Percentiles rank a stretch among this genome's conserved stretches.
phyloP scores from a whole-genome alignment of 2,329 filamentous ascomycete genomes.

The Magnaporthiopsis incrustans region DNA sequence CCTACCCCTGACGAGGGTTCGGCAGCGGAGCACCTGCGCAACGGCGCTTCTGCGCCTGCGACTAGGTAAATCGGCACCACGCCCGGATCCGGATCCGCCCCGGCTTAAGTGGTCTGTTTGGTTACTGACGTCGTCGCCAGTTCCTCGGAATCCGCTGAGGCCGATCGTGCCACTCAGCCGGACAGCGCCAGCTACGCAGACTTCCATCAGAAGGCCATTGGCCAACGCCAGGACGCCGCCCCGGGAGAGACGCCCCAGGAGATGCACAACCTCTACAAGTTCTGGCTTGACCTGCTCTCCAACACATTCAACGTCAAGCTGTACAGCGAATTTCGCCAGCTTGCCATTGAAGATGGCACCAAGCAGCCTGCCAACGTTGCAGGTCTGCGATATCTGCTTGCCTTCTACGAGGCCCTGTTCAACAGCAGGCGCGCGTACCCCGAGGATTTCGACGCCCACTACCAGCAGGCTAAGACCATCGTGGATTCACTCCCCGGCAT shows the following conservation, averaged over 20 bases:
- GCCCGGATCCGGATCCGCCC: no score
- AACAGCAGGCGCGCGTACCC: conserved; percentile 17
- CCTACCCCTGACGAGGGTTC: background rate
- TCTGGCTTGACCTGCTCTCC: conserved; percentile 67
- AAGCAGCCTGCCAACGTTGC: conserved; percentile 35
- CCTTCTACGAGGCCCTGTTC: conserved; percentile 46
- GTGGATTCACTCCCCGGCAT: conserved; percentile 7
- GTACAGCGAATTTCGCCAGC: conserved; percentile 65
- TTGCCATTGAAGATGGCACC: conserved; percentile 56
- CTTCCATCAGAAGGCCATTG: conserved; percentile 31
- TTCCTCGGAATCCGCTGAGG: conserved; percentile 7
- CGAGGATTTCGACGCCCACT: conserved; percentile 20
- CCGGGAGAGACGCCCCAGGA: conserved; percentile 38
- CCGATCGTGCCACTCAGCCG: conserved; percentile 1
- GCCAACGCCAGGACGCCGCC: conserved; percentile 25
- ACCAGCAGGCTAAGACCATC: conserved; percentile 17
- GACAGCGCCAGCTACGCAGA: conserved; percentile 20
- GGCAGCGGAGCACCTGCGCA: background rate
- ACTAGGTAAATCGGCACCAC: conserved; percentile 8
- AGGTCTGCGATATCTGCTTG: conserved; percentile 55
- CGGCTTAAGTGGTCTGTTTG: background rate
- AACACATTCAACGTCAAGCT: conserved; percentile 67
- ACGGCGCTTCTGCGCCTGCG: background rate
- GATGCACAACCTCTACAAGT: conserved; percentile 62
- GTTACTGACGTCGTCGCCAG: conserved; percentile 8